A percentile compares a stretch with the other conserved stretches of the same genome.
Conservation (phyloP, 2,329 filamentous ascomycete genomes). For the Xylariomycetidae sp. region DNA sequence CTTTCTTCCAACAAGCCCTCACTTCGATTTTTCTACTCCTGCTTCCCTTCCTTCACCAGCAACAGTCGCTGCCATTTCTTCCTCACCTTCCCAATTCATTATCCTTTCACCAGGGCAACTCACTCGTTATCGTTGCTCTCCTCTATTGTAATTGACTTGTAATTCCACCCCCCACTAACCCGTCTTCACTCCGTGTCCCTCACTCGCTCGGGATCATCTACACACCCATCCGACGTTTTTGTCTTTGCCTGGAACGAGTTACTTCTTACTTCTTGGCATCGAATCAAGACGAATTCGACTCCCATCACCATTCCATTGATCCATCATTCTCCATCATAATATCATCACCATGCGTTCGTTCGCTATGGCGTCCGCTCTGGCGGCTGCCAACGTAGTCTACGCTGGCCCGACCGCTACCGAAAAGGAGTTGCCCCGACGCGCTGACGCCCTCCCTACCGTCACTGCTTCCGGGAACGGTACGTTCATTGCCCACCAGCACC, state of each 20-base stretch:
- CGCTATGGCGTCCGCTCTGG: slow-evolving; percentile 43
- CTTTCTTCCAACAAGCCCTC: too few species aligned
- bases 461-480: slow-evolving; percentile 55
- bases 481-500: slow-evolving; percentile 7
- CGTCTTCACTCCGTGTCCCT: slow-evolving; percentile 9
- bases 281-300: too few species aligned
- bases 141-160: slow-evolving; percentile 11
- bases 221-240: not conserved
- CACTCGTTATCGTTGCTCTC: slow-evolving; percentile 25
- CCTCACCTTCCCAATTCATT: too few species aligned
- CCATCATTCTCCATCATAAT: slow-evolving; percentile 10
- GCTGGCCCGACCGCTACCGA: slow-evolving; percentile 48
- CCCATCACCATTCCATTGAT: slow-evolving; percentile 7
- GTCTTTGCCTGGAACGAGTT: slow-evolving; percentile 3
- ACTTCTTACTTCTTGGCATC: slow-evolving; percentile 11
- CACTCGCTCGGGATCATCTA: slow-evolving; percentile 14
- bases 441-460: slow-evolving; percentile 44
- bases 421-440: slow-evolving; percentile 44
- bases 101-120: too few species aligned
- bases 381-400: slow-evolving; percentile 37
- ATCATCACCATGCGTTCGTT: slow-evolving; percentile 44
- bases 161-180: slow-evolving; percentile 4
- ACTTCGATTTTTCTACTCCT: too few species aligned
- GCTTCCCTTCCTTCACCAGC: too few species aligned
- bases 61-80: too few species aligned